A percentile compares a stretch with the other conserved stretches of the same genome.
phyloP scores from a whole-genome alignment of 1,284 basidiomycete species.

The Cryptococcus sp. region DNA sequence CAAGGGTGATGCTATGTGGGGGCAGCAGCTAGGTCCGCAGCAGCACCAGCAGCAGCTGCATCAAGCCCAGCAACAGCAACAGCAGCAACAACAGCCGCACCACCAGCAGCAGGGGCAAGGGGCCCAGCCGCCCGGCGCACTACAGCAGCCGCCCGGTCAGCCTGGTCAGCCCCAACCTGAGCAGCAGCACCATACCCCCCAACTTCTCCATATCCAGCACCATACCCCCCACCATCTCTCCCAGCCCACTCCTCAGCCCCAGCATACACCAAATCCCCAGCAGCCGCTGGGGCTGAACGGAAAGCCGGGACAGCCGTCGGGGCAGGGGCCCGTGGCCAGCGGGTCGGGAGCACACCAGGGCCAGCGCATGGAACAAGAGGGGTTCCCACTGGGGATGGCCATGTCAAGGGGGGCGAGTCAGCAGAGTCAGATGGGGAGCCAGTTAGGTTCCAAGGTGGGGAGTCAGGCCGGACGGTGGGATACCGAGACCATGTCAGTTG shows the following conservation, averaged over 20 bases:
- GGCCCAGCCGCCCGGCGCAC: constrained; percentile 6
- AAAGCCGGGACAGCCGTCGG: not conserved
- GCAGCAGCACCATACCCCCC: constrained; percentile 16
- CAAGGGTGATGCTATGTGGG: not conserved
- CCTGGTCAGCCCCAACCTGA: constrained; percentile 23
- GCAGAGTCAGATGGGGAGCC: constrained; percentile 21
- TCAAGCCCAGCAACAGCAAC: constrained; percentile 9
- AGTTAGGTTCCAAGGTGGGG: constrained; percentile 5
- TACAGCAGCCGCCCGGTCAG: constrained; percentile 22
- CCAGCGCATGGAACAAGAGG: not conserved
- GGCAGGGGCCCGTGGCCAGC: constrained; percentile 4
- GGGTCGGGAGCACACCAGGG: constrained; percentile 18
- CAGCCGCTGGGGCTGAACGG: not conserved
- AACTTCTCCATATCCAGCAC: constrained; percentile 11
- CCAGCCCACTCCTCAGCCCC: not conserved
- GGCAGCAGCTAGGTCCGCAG: not conserved
- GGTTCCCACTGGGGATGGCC: constrained; percentile 24
- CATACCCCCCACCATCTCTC: not conserved
- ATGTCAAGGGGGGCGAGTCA: constrained; percentile 36
- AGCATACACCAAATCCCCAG: not conserved
- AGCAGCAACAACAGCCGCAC: constrained; percentile 14
- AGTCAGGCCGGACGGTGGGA: constrained; percentile 20
- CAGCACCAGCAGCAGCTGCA: constrained; percentile 17
- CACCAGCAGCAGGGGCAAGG: constrained; percentile 22
- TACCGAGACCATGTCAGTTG: constrained; percentile 34